Percentiles rank a stretch among this genome's conserved stretches.
Evolutionary conservation across 2,329 filamentous ascomycete species (phyloP).

Genomic region (Aureobasidium musti): DNA sequence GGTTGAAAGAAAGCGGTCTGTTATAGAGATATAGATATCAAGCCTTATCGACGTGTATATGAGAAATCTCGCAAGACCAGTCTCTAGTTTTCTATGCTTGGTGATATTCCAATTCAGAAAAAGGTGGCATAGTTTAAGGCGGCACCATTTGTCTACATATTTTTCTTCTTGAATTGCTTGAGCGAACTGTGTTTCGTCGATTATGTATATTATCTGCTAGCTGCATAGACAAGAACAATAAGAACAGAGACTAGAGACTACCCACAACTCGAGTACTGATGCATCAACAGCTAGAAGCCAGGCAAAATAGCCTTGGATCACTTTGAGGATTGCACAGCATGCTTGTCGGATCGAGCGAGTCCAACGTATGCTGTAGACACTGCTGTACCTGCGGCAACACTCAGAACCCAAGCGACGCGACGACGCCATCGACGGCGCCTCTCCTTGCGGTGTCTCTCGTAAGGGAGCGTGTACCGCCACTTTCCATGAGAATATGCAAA

Average conservation of each 20-base stretch:
- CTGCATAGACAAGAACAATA: neutral
- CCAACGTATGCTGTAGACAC: constrained; percentile 61
- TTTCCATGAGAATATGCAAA: neutral
- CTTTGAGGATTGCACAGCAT: neutral
- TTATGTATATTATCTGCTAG: neutral
- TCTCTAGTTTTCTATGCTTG: neutral
- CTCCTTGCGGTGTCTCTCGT: constrained; percentile 37
- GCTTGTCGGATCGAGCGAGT: constrained; percentile 26
- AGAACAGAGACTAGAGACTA: neutral
- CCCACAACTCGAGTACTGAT: neutral
- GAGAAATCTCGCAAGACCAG: no score
- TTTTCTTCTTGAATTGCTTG: neutral
- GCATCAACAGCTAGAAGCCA: neutral
- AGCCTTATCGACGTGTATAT: no score
- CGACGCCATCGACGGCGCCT: constrained; percentile 44
- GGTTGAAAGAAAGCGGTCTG: constrained; percentile 17
- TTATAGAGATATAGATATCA: neutral
- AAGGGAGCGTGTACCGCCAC: neutral
- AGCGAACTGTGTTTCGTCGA: neutral
- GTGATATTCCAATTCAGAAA: neutral
- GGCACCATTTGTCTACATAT: neutral
- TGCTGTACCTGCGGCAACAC: constrained; percentile 59
- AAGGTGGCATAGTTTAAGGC: neutral
- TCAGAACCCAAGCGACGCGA: constrained; percentile 46
- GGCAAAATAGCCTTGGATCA: neutral